These are phyloP conservation scores for Ascoidea tarda DNA, from an alignment of 805 yeast species.

Conservation along the genomic window DNA sequence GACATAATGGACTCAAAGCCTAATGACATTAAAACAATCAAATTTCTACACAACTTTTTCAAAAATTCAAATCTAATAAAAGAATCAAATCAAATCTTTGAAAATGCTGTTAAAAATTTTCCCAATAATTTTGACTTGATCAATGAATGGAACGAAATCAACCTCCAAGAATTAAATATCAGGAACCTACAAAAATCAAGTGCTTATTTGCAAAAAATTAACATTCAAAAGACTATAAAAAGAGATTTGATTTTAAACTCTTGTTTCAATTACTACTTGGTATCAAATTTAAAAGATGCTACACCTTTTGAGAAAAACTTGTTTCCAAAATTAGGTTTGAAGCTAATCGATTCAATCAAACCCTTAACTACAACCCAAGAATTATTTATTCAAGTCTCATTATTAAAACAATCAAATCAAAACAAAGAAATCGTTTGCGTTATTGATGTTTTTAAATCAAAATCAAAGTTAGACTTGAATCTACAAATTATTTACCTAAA, in stretches of 20 bases:
- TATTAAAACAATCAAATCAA: slow-evolving; percentile 26
- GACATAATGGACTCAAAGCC: not conserved
- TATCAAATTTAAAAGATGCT: slow-evolving; percentile 19
- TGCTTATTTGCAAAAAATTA: slow-evolving; percentile 7
- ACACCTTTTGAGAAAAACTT: slow-evolving; percentile 32
- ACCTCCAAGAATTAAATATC: slow-evolving; percentile 3
- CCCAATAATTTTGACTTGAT: slow-evolving; percentile 14
- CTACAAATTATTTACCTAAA: slow-evolving; percentile 40
- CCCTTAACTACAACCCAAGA: slow-evolving; percentile 55
- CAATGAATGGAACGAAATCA: slow-evolving; percentile 4
- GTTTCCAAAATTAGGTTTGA: slow-evolving; percentile 46
- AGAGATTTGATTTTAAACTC: slow-evolving; percentile 14
- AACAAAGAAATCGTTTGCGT: slow-evolving; percentile 20
- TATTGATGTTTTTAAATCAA: slow-evolving; percentile 15
- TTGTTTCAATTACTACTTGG: slow-evolving; percentile 36
- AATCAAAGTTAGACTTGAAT: slow-evolving; percentile 30
- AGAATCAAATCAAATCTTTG: slow-evolving; percentile 22
- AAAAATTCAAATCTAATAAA: slow-evolving; percentile 10
- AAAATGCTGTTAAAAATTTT: slow-evolving; percentile 21
- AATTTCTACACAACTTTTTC: slow-evolving; percentile 19
- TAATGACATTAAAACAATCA: slow-evolving; percentile 17
- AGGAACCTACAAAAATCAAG: slow-evolving; percentile 8
- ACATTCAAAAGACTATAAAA: not conserved
- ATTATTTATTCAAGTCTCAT: slow-evolving; percentile 38
- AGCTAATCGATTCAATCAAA: slow-evolving; percentile 34